Conservation (phyloP, 192 early-diverging fungal species). For the Physocladia obscura region DNA sequence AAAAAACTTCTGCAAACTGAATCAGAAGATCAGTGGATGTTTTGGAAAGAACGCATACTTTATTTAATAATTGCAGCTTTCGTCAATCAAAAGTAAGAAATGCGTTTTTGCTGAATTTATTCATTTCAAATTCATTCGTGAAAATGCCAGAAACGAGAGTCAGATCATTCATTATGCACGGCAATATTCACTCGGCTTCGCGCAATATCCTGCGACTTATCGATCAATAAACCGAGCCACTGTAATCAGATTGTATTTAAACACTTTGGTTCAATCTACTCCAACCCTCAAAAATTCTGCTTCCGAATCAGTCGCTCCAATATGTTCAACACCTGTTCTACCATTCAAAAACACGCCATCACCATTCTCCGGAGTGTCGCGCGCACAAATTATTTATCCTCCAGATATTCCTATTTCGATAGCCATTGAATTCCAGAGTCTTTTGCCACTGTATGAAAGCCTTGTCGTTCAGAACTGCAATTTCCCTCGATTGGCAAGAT, state of each 20-base stretch:
- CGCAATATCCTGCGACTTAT: background rate
- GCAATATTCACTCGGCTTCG: background rate
- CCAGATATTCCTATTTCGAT: constrained; percentile 3
- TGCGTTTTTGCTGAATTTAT: background rate
- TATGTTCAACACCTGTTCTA: background rate
- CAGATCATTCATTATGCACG: background rate
- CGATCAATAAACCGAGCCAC: constrained; percentile 11
- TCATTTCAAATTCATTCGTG: background rate
- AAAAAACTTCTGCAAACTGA: background rate
- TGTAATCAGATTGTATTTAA: background rate
- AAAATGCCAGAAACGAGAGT: background rate
- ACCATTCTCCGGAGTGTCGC: constrained; percentile 9
- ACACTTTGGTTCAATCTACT: background rate
- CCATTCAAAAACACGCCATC: background rate
- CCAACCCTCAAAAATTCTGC: background rate
- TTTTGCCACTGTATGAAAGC: constrained; percentile 43
- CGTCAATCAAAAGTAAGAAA: background rate
- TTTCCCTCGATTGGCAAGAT: constrained; percentile 43
- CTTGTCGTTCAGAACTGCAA: constrained; percentile 34
- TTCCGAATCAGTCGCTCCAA: background rate
- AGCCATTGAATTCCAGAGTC: constrained; percentile 27
- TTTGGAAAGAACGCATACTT: constrained; percentile 7
- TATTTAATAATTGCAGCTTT: background rate
- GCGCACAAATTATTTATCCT: background rate
- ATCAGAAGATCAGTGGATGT: background rate